These are phyloP conservation scores for Coniochaeta sp. DNA, from an alignment of 2,329 filamentous ascomycete species.

Conservation along the genomic window DNA sequence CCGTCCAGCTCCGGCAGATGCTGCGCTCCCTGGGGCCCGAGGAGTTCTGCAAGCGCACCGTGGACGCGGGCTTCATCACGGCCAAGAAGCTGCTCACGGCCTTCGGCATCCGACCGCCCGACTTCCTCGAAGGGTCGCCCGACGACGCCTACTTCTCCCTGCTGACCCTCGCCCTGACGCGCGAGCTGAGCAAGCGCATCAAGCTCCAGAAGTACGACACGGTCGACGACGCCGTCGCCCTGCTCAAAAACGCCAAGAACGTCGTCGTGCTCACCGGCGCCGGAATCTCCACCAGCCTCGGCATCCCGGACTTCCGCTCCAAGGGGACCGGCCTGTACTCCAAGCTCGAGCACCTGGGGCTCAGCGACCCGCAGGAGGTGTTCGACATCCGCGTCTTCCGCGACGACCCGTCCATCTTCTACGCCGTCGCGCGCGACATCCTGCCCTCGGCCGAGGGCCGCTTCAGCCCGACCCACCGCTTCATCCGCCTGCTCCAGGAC, in stretches of 20 bases:
- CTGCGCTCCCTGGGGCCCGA: slow-evolving; percentile 71
- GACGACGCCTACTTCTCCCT: slow-evolving; percentile 71
- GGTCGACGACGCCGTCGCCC: slow-evolving; percentile 74
- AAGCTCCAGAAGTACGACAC: slow-evolving; percentile 78
- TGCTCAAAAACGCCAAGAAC: slow-evolving; percentile 69
- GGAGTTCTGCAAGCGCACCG: slow-evolving; percentile 66
- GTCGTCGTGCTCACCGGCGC: slow-evolving; percentile 93
- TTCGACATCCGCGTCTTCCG: slow-evolving; percentile 87
- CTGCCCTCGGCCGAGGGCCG: slow-evolving; percentile 70
- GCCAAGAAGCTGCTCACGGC: slow-evolving; percentile 81
- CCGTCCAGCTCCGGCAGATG: slow-evolving; percentile 58
- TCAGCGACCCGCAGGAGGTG: slow-evolving; percentile 84
- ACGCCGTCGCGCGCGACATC: slow-evolving; percentile 84
- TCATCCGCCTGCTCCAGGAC: slow-evolving; percentile 83
- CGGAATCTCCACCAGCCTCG: slow-evolving; percentile 92
- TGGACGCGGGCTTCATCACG: slow-evolving; percentile 61
- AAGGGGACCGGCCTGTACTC: slow-evolving; percentile 89
- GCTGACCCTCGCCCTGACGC: slow-evolving; percentile 67
- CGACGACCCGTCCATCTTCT: slow-evolving; percentile 84
- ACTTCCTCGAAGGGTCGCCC: slow-evolving; percentile 63
- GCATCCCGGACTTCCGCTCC: slow-evolving; percentile 94
- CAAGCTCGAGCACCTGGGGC: slow-evolving; percentile 69
- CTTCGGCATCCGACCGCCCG: slow-evolving; percentile 69
- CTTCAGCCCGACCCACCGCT: slow-evolving; percentile 88
- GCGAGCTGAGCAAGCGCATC: slow-evolving; percentile 73